These are phyloP conservation scores for Elymus sibiricus DNA, from an alignment of 176 grass and related monocot genomes.

Conservation along the genomic window DNA sequence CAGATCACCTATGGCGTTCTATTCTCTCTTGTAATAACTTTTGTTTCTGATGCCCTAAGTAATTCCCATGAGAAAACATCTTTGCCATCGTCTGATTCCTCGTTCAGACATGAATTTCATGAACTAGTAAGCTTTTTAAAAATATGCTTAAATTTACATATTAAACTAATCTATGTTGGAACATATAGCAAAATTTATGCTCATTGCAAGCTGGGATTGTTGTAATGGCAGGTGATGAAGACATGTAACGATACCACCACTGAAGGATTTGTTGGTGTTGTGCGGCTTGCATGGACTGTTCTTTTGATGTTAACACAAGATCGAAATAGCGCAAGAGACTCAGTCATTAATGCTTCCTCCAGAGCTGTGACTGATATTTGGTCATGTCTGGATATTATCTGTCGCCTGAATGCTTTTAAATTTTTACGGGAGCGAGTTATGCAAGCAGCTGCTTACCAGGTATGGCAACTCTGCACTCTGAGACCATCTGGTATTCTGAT, in stretches of 20 bases:
- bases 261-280: slow-evolving; percentile 73
- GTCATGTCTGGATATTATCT: slow-evolving; percentile 73
- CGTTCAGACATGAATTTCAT: slow-evolving; percentile 85
- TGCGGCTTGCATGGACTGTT: slow-evolving; percentile 82
- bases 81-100: slow-evolving; percentile 57
- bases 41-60: slow-evolving; percentile 81
- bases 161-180: slow-evolving; percentile 5
- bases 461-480: slow-evolving; percentile 12
- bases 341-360: slow-evolving; percentile 39
- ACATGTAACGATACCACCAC: slow-evolving; percentile 53
- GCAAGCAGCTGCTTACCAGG: slow-evolving; percentile 83
- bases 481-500: not conserved
- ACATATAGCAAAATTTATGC: slow-evolving; percentile 12
- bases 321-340: slow-evolving; percentile 45
- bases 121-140: slow-evolving; percentile 59
- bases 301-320: slow-evolving; percentile 96
- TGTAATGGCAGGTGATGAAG: slow-evolving; percentile 60
- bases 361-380: slow-evolving; percentile 52
- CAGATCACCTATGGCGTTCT: slow-evolving; percentile 73
- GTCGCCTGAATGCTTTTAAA: slow-evolving; percentile 70
- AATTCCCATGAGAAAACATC: slow-evolving; percentile 47
- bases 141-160: not conserved
- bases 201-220: slow-evolving; percentile 29
- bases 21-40: slow-evolving; percentile 78
- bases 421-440: slow-evolving; percentile 65